Base-by-base conservation (phyloP, 768 basidiomycete species). In the Hericium coralloides region DNA sequence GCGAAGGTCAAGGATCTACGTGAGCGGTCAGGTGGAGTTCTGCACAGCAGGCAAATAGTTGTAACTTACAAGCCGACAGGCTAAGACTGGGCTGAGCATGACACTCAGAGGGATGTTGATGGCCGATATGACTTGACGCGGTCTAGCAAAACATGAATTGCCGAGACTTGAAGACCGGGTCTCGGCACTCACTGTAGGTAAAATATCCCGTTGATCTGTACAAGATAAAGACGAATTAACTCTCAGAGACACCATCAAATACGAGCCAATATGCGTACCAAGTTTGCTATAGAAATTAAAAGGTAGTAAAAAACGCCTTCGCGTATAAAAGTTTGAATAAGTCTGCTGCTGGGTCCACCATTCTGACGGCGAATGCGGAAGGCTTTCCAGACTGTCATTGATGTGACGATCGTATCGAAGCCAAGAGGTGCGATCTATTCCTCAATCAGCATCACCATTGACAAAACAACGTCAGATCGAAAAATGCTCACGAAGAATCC, bases 271-370 rank as follows among this genome's bases (percentile, higher is more conserved):
- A 25, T 22, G 8, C 74, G 59, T 55, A 78, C 78, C 74, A 92
- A 72, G 72, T 92, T 92, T 50, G 89, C 89, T 52, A 90, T 82
- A n/a, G 89, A 90, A 66, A 92, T 91, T 61, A 92, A 70, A 58
- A 92, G 78, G 66, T 89, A 92, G 65, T 91, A 92, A 68, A 90
- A 91, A 59, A 91, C 83, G 59, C 89, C 89, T 76, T 91, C 89
- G 53, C 87, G 85, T 62, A 91, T 75, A 70, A 91, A 91, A 36
- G 89, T 91, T 66, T 90, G 88, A 55, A 91, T 89, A 47, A 91
- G 79, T 48, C 83, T 79, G 67, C 87, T 91, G 64, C 81, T 89
- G 38, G 87, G 82, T 18, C 85, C 84, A 31, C 87, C 87, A 60
- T 82, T 88, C 59, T 80, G 80, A 62, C 85, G 78, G 56, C 87